Percentiles rank a stretch among this genome's conserved stretches.
Conservation (phyloP, 106 monocot species). For the Phalaenopsis aphrodite region DNA sequence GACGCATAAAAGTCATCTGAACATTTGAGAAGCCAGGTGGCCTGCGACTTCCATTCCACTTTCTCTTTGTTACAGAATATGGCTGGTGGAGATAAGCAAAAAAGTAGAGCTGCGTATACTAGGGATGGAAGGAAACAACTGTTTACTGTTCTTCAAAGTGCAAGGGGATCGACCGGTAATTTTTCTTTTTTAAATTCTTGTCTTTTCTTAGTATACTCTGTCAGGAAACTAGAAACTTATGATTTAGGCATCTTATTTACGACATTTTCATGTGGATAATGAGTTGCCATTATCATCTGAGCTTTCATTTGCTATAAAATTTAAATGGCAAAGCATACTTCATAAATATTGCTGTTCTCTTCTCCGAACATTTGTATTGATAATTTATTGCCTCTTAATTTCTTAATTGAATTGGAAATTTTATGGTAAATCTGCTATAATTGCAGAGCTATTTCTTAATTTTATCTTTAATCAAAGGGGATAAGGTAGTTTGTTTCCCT, state of each 20-base stretch:
- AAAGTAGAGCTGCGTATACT: constrained; percentile 76
- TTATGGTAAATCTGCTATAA: background rate
- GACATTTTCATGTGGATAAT: background rate
- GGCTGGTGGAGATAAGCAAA: constrained; percentile 40
- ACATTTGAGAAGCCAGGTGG: background rate
- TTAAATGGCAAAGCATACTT: background rate
- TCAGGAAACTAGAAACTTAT: background rate
- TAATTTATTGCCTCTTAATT: background rate
- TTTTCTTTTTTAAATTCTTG: background rate
- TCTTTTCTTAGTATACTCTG: background rate
- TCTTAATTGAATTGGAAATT: background rate
- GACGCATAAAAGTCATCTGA: background rate
- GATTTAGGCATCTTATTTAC: background rate
- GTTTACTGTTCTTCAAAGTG: constrained; percentile 93
- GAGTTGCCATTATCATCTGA: background rate
- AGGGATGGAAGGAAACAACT: constrained; percentile 94
- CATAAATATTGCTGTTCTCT: background rate
- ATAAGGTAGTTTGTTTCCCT: background rate
- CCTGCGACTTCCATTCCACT: background rate
- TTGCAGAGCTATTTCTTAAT: background rate
- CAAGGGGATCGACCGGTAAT: constrained; percentile 88
- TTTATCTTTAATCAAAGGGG: background rate
- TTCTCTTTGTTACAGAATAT: constrained; percentile 41
- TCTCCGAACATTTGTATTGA: background rate
- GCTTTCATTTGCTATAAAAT: background rate